A percentile compares a stretch with the other conserved stretches of the same genome.
These are phyloP conservation scores for Talaromyces sp. DNA, from an alignment of 2,329 filamentous ascomycete species.

Conservation along the genomic window DNA sequence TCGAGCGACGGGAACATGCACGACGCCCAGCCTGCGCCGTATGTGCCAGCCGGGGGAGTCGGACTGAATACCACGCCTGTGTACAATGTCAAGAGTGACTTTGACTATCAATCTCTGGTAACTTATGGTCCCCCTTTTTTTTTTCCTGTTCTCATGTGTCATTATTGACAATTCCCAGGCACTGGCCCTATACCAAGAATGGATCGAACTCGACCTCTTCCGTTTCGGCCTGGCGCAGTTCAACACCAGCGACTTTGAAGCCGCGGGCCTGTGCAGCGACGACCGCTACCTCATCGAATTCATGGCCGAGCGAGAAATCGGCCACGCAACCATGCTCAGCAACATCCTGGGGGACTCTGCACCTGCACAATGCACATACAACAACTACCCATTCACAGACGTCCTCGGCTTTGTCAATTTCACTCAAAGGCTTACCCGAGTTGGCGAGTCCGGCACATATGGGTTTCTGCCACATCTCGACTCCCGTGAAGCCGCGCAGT, in stretches of 20 bases:
- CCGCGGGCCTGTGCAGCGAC: constrained; percentile 62
- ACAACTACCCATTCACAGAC: constrained; percentile 73
- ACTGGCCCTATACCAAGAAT: constrained; percentile 74
- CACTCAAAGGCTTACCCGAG: constrained; percentile 78
- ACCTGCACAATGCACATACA: constrained; percentile 72
- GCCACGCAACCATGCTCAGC: constrained; percentile 70
- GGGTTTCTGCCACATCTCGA: constrained; percentile 76
- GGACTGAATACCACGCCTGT: constrained; percentile 72
- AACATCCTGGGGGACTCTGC: constrained; percentile 70
- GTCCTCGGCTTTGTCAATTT: constrained; percentile 78
- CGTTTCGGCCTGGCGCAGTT: constrained; percentile 69
- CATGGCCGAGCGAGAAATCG: constrained; percentile 73
- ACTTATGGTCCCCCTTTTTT: too few species aligned
- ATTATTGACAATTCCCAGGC: too few species aligned
- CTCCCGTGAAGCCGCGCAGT: constrained; percentile 66
- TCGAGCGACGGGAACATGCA: constrained; percentile 67
- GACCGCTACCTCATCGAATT: constrained; percentile 68
- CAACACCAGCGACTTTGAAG: constrained; percentile 63
- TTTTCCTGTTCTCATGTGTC: too few species aligned
- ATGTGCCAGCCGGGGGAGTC: constrained; percentile 66
- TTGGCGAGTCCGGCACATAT: constrained; percentile 74
- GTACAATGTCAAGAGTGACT: constrained; percentile 74
- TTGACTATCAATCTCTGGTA: constrained; percentile 75
- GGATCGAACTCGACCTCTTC: constrained; percentile 80
- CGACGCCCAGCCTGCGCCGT: constrained; percentile 65